These are phyloP conservation scores for Mycoemilia scoparia DNA, from an alignment of 192 early-diverging fungal species.

Conservation along the genomic window DNA sequence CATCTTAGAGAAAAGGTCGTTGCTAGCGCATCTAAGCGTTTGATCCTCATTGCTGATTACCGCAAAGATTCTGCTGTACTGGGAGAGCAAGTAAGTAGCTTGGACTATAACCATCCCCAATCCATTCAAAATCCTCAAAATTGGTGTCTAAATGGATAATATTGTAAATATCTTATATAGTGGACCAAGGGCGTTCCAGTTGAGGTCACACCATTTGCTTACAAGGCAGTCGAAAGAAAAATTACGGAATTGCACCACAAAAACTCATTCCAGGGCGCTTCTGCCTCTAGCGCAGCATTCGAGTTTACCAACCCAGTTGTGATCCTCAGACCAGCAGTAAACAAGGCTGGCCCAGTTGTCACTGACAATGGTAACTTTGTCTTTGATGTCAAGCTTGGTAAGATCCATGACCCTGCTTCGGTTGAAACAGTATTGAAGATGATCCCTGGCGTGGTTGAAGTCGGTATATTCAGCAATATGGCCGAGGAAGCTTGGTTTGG, in stretches of 20 bases:
- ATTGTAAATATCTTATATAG: too few species aligned
- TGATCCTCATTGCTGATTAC: slow-evolving; percentile 81
- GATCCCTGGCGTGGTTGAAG: slow-evolving; percentile 80
- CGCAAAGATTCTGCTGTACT: slow-evolving; percentile 61
- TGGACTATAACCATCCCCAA: slow-evolving; percentile 26
- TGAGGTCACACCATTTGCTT: slow-evolving; percentile 75
- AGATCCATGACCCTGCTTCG: slow-evolving; percentile 41
- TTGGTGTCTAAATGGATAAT: too few species aligned
- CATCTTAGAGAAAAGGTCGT: slow-evolving; percentile 91
- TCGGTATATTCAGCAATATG: slow-evolving; percentile 81
- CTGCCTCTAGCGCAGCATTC: slow-evolving; percentile 3
- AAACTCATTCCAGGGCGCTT: slow-evolving; percentile 1
- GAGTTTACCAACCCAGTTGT: slow-evolving; percentile 27
- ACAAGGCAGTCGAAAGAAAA: slow-evolving; percentile 37
- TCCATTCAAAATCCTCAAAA: not conserved
- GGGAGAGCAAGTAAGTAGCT: too few species aligned
- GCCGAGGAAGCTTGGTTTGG: slow-evolving; percentile 76
- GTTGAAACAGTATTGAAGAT: slow-evolving; percentile 39
- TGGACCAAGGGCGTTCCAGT: slow-evolving; percentile 83
- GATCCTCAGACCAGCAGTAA: slow-evolving; percentile 62
- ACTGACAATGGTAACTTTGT: slow-evolving; percentile 91
- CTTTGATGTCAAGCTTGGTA: slow-evolving; percentile 67
- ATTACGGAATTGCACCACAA: slow-evolving; percentile 22
- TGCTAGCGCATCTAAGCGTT: slow-evolving; percentile 58
- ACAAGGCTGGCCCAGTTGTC: slow-evolving; percentile 82